Base-by-base conservation (phyloP, 2,329 filamentous ascomycete genomes). In the Scortechinia acanthostroma region DNA sequence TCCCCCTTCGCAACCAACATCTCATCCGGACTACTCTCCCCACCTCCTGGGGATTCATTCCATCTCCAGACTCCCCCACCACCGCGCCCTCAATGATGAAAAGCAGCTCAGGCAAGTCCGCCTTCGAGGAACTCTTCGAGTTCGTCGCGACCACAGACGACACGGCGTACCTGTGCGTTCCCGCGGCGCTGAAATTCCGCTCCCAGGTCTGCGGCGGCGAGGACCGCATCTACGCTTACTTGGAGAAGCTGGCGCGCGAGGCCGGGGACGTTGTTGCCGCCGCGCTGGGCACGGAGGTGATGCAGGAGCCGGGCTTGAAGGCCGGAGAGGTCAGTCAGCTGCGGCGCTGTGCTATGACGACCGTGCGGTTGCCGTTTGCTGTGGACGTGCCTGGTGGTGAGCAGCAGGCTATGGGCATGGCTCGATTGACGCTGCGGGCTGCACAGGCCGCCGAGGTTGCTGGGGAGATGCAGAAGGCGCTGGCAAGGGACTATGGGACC, bases 121-220 rank as follows among this genome's bases (percentile, higher is more conserved):
- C 70, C 15, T 89, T 84, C 51, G 69, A 79, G 19, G 61, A 60
- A 13, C 72, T 82, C 37, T 89, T 89, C 55, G 73, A 83, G 50
- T 83, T 77, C 48, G 72, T 81, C 3, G 83, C 79, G 5, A 88
- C 85, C 0, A 65, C 75, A 19, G 84, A 90, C 56, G 76, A 74
- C 46, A 69, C 74, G 0, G 73, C 82, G 0, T 86, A 80, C 54
- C 61, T 83, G 15, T 83, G 76, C 55, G 62, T 87, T 2, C 70
- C 76, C 0, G 74, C 73, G 1, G 81, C 83, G 0, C 55, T 89
- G 14, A 67, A 73, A 35, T 89, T 81, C 64, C 74, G 86, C 16
- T 54, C 69, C 4, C 62, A 76, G 45, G 66, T 77, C 33, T 78
- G 82, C 47, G 79, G 80, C 35, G 83, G 86, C 42, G 86, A 90